Conservation (phyloP, 2,329 filamentous ascomycete species). For the Hortaea werneckii region DNA sequence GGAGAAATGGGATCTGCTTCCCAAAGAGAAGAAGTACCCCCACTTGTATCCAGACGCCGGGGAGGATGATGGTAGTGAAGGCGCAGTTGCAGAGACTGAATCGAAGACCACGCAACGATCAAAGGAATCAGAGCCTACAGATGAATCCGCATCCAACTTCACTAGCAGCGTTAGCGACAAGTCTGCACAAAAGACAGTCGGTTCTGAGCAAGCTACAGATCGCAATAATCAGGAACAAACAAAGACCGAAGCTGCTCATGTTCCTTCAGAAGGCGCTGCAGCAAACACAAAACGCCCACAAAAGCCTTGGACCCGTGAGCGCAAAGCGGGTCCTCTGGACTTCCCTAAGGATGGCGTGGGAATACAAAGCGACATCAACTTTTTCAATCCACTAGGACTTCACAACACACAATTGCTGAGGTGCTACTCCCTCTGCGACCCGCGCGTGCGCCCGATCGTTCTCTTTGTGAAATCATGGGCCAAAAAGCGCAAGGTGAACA, state of each 20-base stretch:
- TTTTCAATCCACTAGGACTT: conserved; percentile 70
- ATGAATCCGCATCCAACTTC: background rate
- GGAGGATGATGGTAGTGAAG: conserved; percentile 5
- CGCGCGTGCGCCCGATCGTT: conserved; percentile 66
- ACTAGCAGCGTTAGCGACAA: background rate
- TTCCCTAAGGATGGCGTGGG: conserved; percentile 68
- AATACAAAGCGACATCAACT: conserved; percentile 90
- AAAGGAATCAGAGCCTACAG: background rate
- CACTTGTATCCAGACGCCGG: conserved; percentile 16
- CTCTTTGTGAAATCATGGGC: conserved; percentile 89
- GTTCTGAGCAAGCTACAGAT: background rate
- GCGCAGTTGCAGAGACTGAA: background rate
- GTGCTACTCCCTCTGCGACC: conserved; percentile 72
- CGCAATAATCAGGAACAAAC: background rate
- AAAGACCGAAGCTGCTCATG: background rate
- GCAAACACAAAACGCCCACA: background rate
- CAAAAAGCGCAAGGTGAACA: conserved; percentile 75
- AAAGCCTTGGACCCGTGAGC: conserved; percentile 35
- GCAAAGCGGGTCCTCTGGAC: conserved; percentile 49
- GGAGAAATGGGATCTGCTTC: conserved; percentile 57
- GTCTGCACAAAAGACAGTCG: background rate
- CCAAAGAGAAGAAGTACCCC: conserved; percentile 36
- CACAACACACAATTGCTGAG: conserved; percentile 76
- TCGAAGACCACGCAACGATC: background rate
- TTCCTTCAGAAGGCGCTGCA: background rate